A percentile compares a stretch with the other conserved stretches of the same genome.
phyloP scores from a whole-genome alignment of 2,329 filamentous ascomycete genomes.

The Truncatella angustata region DNA sequence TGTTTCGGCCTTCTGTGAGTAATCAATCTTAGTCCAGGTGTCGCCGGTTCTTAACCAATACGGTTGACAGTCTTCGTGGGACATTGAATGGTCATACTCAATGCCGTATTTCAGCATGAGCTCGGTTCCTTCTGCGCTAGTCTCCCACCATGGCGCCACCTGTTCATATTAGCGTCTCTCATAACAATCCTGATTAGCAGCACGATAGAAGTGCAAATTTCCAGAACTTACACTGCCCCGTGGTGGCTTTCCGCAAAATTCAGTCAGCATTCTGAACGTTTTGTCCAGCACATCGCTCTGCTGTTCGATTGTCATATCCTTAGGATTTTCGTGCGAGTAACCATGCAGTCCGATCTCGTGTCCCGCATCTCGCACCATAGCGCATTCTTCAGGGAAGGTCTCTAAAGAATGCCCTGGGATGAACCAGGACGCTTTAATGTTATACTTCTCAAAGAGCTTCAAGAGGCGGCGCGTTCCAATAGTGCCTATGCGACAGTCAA shows the following conservation, averaged over 20 bases:
- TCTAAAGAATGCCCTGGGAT: slow-evolving; percentile 56
- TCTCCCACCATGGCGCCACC: slow-evolving; percentile 77
- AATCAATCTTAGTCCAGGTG: slow-evolving; percentile 67
- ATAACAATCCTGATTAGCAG: too few species aligned
- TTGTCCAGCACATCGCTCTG: slow-evolving; percentile 74
- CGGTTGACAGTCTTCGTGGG: slow-evolving; percentile 62
- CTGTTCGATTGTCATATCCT: slow-evolving; percentile 71
- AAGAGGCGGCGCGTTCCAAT: slow-evolving; percentile 64
- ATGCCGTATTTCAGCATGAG: slow-evolving; percentile 65
- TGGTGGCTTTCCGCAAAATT: slow-evolving; percentile 70
- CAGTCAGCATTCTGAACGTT: slow-evolving; percentile 68
- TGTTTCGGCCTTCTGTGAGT: slow-evolving; percentile 55
- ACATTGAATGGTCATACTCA: slow-evolving; percentile 69
- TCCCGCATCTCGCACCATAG: slow-evolving; percentile 58
- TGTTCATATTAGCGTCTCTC: too few species aligned
- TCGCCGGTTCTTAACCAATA: slow-evolving; percentile 65
- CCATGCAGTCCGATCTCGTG: slow-evolving; percentile 45
- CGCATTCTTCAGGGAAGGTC: slow-evolving; percentile 66
- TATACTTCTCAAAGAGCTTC: slow-evolving; percentile 51
- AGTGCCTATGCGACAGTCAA: too few species aligned
- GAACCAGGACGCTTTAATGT: slow-evolving; percentile 52
- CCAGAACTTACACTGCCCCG: slow-evolving; percentile 70
- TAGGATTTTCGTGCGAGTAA: slow-evolving; percentile 73
- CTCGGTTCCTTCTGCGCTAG: slow-evolving; percentile 64
- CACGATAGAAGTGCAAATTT: too few species aligned